Base-by-base conservation (phyloP, 768 basidiomycete species). In the Roridomyces roridus region DNA sequence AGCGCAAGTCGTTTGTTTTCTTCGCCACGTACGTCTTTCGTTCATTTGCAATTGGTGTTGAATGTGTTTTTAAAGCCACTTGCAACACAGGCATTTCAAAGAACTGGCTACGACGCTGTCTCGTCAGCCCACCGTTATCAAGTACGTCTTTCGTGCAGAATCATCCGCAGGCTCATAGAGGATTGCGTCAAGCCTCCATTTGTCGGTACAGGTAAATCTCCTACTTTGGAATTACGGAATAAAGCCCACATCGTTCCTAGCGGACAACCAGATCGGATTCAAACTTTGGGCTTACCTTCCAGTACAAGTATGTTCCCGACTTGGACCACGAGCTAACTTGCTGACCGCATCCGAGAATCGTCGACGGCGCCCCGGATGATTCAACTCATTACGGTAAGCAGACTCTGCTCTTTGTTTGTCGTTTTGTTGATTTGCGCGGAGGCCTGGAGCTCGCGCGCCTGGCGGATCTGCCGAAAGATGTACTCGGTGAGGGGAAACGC, bases 371-470 rank as follows among this genome's bases (percentile, higher is more conserved):
- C 1, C 80, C 84, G 0, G 84, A 87, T 29, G 79, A 83, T 25
- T 62, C 77, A 24, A 79, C 77, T n/a, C 89, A 93, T 68, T 94
- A 94, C 65, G 92, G 92, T 91, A n/a, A n/a, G n/a, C 41, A 61
- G 60, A 59, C 21, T 39, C 36, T n/a, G 50, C 21, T 8, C n/a
- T 4, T 17, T 15, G 18, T 7, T 4, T 51, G 23, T 34, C 7
- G 3, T n/a, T 50, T 21, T 24, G 20, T 18, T 31, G 10, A 25
- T 31, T 34, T 34, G 3, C 31, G 31, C 7, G 31, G 2, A 96
- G 96, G 96, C 3, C 77, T 99, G 11, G 91, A 97, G 63, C 82
- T 98, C 24, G 95, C 96, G 12, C 84, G 85, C 43, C 80, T 96
- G 6, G 95, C 94, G 1, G 93, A 95, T 66, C 77, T 99, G 0